Evolutionary conservation across 2,329 filamentous ascomycete genomes (phyloP), one percentile per base, ranked within the genome.

Genomic region (Didymellaceae sp.): DNA sequence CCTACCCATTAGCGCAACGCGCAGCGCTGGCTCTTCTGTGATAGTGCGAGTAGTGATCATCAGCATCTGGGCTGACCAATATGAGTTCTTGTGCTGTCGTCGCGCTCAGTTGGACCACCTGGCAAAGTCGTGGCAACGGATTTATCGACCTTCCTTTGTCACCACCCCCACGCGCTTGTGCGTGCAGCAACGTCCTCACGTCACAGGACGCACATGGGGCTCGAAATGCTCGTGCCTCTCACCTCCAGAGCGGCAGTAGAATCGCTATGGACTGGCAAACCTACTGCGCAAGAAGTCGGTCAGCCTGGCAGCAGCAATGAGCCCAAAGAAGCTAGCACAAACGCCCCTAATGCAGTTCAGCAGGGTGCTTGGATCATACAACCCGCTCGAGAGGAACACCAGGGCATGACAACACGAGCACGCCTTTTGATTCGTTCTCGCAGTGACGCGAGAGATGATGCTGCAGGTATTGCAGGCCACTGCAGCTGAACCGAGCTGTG

Each of bases 221-320:
- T 28, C 20, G 31, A 38, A 20, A 30, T 20, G 11, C 10, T 31
- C 18, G 25, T 32, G 3, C 25, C n/a, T 31, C 47, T 52, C 42
- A 52, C 42, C 48, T 45, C 41, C 42, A 42, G 18, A 42, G 11
- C 26, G 18, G 25, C 31, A 42, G 31, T 26, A 7, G 5, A 10
- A 32, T 17, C 6, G 48, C 48, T 25, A 31, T 31, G 24, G 8
- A 28, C 9, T 38, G 37, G 37, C 35, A 32, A 30, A 25, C 31
- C 17, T 31, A 30, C 24, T 45, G 47, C 51, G 49, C 51, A 30
- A 65, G 57, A 59, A 68, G 66, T 70, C 66, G 66, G 67, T 71
- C 66, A 68, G 61, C 61, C 59, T 62, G 48, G 48, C 59, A 54
- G 52, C 55, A 20, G 52, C 51, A 45, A 45, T 54, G 17, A 25